Base-by-base conservation (phyloP, 306 rosid species). In the Luffa acutangula region DNA sequence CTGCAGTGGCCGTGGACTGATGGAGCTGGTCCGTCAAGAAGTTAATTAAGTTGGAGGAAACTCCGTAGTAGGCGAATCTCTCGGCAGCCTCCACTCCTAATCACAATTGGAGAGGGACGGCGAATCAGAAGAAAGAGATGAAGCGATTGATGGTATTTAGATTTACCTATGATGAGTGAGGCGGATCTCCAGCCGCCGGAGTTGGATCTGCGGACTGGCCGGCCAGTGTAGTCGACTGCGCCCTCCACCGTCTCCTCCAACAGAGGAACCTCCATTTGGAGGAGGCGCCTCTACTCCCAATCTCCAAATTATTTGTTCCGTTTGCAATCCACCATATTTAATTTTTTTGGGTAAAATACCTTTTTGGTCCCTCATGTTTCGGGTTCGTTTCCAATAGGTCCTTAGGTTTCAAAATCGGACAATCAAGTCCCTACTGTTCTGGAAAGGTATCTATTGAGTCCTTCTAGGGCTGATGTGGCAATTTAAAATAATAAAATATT, bases 121-220 rank as follows among this genome's bases (percentile, higher is more conserved):
- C n/a, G 17, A 54, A 56, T 56, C 4, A 4, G 20, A 10, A 76
- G 79, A 41, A 33, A n/a, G 15, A 41, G 49, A 1, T 11, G 3
- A 31, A 7, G 12, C 3, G 2, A 0, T 20, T 9, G 64, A 58
- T 21, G 39, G 1, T 25, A 25, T 25, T 25, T 25, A 25, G 31
- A 60, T 60, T 49, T 62, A 85, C 90, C 88, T 39, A 89, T 83
- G 34, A 89, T 83, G 48, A 87, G 78, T 1, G 78, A 69, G 3
- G 90, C 86, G 11, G 89, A 87, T 46, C 90, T 82, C 92, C 92
- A 89, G 33, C 87, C 78, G 37, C 92, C 92, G 17, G 86, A 78
- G 13, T 39, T 21, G 66, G 78, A 82, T 77, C 86, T 39, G 43
- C 43, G 53, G 54, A 34, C 80, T 3, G 81, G 85, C 2, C 20